Conservation (phyloP, 257 asterid species). For the Fraxinus pennsylvanica region DNA sequence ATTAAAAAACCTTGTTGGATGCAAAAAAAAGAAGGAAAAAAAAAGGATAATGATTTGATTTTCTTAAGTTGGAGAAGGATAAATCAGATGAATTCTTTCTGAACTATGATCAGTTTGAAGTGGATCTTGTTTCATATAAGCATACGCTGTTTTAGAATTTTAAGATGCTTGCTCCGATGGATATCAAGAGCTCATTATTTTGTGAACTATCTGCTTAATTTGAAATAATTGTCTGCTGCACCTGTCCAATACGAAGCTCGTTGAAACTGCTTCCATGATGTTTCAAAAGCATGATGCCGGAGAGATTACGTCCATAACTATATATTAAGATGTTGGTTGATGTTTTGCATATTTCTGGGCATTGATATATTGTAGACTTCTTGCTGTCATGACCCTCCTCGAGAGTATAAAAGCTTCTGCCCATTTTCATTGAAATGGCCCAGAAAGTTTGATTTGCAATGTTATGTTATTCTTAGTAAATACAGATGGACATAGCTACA, state of each 20-base stretch:
- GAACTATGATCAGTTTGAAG: too few species aligned
- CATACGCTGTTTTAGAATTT: too few species aligned
- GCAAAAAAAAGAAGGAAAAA: too few species aligned
- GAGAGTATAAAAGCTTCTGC: background rate
- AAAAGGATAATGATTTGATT: too few species aligned
- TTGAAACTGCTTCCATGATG: constrained; percentile 17
- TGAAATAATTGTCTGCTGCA: constrained; percentile 30
- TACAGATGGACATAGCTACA: background rate
- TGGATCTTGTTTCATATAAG: too few species aligned
- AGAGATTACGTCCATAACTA: background rate
- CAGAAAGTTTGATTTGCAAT: background rate
- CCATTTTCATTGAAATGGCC: background rate
- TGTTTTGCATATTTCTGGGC: background rate
- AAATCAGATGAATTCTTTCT: background rate
- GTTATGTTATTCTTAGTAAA: background rate
- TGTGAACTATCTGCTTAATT: too few species aligned
- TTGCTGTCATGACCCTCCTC: background rate
- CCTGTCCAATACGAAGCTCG: constrained; percentile 71
- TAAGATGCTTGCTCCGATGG: too few species aligned
- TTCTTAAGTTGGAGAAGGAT: background rate
- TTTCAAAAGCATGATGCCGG: background rate
- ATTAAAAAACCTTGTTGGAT: too few species aligned
- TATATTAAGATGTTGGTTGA: too few species aligned
- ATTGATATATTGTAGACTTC: too few species aligned
- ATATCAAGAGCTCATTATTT: too few species aligned